Percentiles rank a stretch among this genome's conserved stretches.
These are phyloP conservation scores for Tetrapisispora iriomotensis DNA, from an alignment of 805 yeast species.

Conservation along the genomic window DNA sequence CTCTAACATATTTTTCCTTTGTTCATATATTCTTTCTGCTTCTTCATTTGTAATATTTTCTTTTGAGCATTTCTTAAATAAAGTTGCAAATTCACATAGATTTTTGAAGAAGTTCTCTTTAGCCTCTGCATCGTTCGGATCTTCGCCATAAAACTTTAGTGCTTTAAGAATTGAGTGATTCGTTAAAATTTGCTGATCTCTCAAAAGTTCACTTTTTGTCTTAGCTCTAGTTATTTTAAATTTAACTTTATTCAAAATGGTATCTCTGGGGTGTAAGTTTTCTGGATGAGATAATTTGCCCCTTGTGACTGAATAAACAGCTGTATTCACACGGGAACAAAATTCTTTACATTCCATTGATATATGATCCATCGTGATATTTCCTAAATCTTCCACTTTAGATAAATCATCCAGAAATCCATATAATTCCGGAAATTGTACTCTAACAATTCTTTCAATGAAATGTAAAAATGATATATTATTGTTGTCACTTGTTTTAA, in stretches of 20 bases:
- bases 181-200: constrained; percentile 42
- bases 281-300: constrained; percentile 59
- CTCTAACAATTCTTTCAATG: constrained; percentile 58
- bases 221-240: constrained; percentile 48
- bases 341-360: constrained; percentile 51
- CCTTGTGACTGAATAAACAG: constrained; percentile 43
- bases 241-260: constrained; percentile 42
- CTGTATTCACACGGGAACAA: constrained; percentile 39
- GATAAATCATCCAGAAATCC: constrained; percentile 51
- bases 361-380: constrained; percentile 53
- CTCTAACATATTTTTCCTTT: constrained; percentile 44
- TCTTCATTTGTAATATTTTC: constrained; percentile 64
- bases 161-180: constrained; percentile 44
- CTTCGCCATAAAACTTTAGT: constrained; percentile 68
- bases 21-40: constrained; percentile 54
- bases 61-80: constrained; percentile 52
- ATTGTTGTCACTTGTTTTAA: constrained; percentile 56
- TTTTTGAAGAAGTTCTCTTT: constrained; percentile 53
- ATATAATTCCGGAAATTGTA: constrained; percentile 54
- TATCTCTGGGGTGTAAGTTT: constrained; percentile 58
- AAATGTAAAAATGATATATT: constrained; percentile 66
- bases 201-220: constrained; percentile 40
- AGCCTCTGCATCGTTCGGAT: constrained; percentile 41
- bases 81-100: constrained; percentile 48
- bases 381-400: constrained; percentile 44